A percentile compares a stretch with the other conserved stretches of the same genome.
These are phyloP conservation scores for Boeremia lycopersici DNA, from an alignment of 2,329 filamentous ascomycete genomes.

Conservation along the genomic window DNA sequence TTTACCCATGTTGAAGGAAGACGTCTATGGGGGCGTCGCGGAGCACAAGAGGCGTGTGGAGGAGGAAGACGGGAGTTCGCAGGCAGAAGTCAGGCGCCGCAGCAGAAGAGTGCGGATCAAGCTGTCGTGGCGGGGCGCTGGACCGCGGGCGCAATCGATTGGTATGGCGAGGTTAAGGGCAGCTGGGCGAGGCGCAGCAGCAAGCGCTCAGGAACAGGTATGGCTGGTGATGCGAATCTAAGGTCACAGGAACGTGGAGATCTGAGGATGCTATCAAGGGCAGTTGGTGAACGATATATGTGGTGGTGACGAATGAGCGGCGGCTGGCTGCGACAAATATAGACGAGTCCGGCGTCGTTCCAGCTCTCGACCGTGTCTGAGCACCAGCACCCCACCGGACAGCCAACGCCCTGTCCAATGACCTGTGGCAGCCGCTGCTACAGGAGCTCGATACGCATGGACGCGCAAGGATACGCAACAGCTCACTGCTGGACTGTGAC, in stretches of 20 bases:
- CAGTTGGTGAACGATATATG: conserved; percentile 4
- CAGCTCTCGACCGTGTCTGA: not conserved
- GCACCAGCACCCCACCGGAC: conserved; percentile 10
- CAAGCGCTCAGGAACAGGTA: not conserved
- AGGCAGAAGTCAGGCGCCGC: conserved; percentile 24
- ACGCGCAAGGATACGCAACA: not conserved
- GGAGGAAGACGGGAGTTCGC: conserved; percentile 13
- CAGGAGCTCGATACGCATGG: not conserved
- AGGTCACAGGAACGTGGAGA: conserved; percentile 6
- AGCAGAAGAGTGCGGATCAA: conserved; percentile 22
- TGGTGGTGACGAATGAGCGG: conserved; percentile 15
- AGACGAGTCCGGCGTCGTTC: conserved; percentile 6
- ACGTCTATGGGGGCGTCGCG: conserved; percentile 13
- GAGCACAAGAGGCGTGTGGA: not conserved
- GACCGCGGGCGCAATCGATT: conserved; percentile 23
- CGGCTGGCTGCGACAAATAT: conserved; percentile 12
- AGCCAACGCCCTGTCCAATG: conserved; percentile 7
- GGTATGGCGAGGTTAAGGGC: conserved; percentile 20
- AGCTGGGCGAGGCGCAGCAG: conserved; percentile 19
- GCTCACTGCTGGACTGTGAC: conserved; percentile 1
- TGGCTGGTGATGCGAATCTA: conserved; percentile 2
- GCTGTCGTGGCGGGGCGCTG: conserved; percentile 23
- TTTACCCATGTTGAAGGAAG: conserved; percentile 46
- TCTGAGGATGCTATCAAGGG: conserved; percentile 8
- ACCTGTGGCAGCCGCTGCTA: not conserved